Base-by-base conservation (phyloP, 768 basidiomycete genomes). In the Amyloporia xantha region DNA sequence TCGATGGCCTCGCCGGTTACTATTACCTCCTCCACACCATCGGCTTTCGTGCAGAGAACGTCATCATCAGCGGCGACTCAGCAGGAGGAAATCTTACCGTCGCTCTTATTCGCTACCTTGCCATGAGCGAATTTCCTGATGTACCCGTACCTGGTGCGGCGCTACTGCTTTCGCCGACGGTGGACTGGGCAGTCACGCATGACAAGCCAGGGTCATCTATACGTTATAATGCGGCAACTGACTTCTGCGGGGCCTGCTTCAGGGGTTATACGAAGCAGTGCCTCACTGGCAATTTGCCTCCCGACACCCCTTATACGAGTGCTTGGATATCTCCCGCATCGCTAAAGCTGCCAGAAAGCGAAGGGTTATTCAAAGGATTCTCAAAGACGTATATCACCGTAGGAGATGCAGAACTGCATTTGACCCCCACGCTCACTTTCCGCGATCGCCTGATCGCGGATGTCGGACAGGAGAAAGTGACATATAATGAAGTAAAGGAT, bases 1-100 rank as follows among this genome's bases (percentile, higher is more conserved):
- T 80, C 24, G 81, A 82, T 56, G 75, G 68, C 1, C 42, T 79
- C 7, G 69, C 76, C 0, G 77, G 73, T 1, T 81, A 77, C 54
- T 45, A 66, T 7, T 76, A 80, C 62, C 73, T 82, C 30, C 62
- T 77, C 26, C 55, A 52, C 11, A 57, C 53, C 6, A 57, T 77
- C 27, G 67, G 69, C 0, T 75, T 78, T 59, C 43, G 54, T 5
- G 68, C 77, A 1, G 20, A 44, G n/a, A 67, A 76, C 47, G 70
- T 82, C 50, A 63, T 79, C 49, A 47, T 81, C 12, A 57, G 60
- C 9, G 81, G 79, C 15, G 79, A 81, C 43, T 79, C 77, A 1
- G 77, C 81, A 0, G 81, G 81, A 0, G 79, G 71, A 1, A 70
- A 74, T 51, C 65, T 81, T 21, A 73, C 70, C 0, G 41, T 71